Conservation (phyloP, 1,139 yeast species). For the Scheffersomyces titani region DNA sequence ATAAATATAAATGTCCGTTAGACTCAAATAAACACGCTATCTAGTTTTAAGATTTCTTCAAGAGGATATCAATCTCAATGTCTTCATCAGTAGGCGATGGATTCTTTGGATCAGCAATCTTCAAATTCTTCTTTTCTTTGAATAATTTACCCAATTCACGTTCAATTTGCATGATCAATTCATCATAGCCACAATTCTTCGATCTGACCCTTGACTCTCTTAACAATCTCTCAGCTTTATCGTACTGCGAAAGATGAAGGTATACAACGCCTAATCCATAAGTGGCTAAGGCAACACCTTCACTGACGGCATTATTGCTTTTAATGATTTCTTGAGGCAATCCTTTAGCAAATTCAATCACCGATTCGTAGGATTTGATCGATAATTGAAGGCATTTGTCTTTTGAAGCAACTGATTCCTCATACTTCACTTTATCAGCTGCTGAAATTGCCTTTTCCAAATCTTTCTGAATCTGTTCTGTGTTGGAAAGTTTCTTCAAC, state of each 20-base stretch:
- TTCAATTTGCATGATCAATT: constrained; percentile 66
- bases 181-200: constrained; percentile 63
- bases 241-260: constrained; percentile 56
- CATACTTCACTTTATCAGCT: constrained; percentile 17
- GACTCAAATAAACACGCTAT: neutral
- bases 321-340: constrained; percentile 36
- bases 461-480: constrained; percentile 10
- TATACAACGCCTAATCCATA: constrained; percentile 84
- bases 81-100: neutral
- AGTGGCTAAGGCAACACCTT: constrained; percentile 76
- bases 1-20: neutral
- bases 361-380: constrained; percentile 50
- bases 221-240: constrained; percentile 60
- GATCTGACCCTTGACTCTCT: constrained; percentile 76
- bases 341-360: constrained; percentile 54
- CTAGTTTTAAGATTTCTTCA: constrained; percentile 4
- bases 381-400: constrained; percentile 47
- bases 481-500: constrained; percentile 4
- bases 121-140: constrained; percentile 50
- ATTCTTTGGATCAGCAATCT: constrained; percentile 9
- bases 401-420: constrained; percentile 26
- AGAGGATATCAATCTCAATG: constrained; percentile 13
- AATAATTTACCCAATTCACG: constrained; percentile 59
- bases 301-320: constrained; percentile 30
- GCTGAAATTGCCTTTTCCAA: constrained; percentile 8